Conservation (phyloP, 371 early-diverging fungal species). For the Actinomortierella wolfii region DNA sequence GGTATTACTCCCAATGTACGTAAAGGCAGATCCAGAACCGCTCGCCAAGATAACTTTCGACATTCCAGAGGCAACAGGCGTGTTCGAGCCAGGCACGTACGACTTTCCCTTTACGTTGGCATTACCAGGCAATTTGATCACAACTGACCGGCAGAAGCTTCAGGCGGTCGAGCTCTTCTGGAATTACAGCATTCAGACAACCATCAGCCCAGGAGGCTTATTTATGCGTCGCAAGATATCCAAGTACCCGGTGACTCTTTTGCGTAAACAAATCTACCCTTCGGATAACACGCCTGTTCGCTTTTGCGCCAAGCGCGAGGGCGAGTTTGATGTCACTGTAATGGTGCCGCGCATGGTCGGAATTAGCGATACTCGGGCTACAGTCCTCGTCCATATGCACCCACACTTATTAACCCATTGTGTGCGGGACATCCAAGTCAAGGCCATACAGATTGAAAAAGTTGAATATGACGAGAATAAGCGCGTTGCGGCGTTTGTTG, state of each 20-base stretch:
- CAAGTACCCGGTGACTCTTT: conserved; percentile 11
- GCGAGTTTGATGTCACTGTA: conserved; percentile 11
- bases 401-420: conserved; percentile 5
- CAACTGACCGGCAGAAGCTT: conserved; percentile 14
- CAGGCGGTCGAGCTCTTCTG: conserved; percentile 14
- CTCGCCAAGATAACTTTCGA: no score
- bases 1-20: no score
- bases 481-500: no score
- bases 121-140: conserved; percentile 27
- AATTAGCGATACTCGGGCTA: no score
- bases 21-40: no score
- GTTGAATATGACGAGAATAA: conserved; percentile 3
- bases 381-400: conserved; percentile 14
- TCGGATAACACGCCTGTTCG: conserved; percentile 18
- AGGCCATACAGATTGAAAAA: conserved; percentile 25
- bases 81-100: conserved; percentile 24
- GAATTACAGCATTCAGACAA: conserved; percentile 19
- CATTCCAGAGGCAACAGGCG: no score
- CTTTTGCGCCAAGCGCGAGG: conserved; percentile 17
- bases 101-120: conserved; percentile 16
- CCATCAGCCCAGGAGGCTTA: conserved; percentile 13
- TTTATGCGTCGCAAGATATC: conserved; percentile 20
- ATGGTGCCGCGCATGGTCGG: no score
- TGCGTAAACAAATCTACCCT: conserved; percentile 20
- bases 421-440: conserved; percentile 20